Evolutionary conservation across 2,329 filamentous ascomycete genomes (phyloP), one percentile per base, ranked within the genome.

Genomic region (Drechslerella dactyloides): DNA sequence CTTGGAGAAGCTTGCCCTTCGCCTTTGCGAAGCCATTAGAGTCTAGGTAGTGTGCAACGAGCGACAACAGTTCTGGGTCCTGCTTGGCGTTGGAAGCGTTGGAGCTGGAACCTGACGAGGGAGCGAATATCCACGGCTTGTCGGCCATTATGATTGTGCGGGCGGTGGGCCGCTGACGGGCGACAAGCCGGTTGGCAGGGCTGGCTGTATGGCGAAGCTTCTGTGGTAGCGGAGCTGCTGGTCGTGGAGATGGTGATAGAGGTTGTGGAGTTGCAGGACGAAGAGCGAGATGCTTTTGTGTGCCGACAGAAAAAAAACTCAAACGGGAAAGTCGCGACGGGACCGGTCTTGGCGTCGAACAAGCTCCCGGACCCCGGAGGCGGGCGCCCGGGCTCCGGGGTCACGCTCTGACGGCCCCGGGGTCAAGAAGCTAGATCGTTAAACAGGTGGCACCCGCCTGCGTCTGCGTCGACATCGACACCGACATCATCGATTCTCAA

Each of bases 1-100:
- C 68, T 30, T 61, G 33, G 21, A 50, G 19, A 35, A 73, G 56
- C 23, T 66, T 65, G 13, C 52, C 42, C 15, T 51, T 54, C 19
- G 62, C 35, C 30, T 66, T 42, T n/a, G 61, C 46, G 52, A 61
- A 73, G 21, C 68, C 68, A 54, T 66, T 65, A 19, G 61, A 56
- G 10, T 61, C 17, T 13, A 73, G 23, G 27, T 57, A 66, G 42
- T 60, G 62, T 23, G 60, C 65, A 2, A 73, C 61, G 19, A 73
- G 19, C 17, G 60, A 60, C 17, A 73, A 52, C 15, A 73, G 68
- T 35, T 73, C 61, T 6, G 55, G 37, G 40, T 59, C 55, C 19
- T 52, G 59, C 19, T 24, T 19, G 11, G 30, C 33, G 11, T 46
- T 1, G 21, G 27, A 15, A 42, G 40, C 27, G 19, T 23, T 35